Percentiles rank a stretch among this genome's conserved stretches.
phyloP scores from a whole-genome alignment of 179 eudicot species.

The Patellifolia procumbens region DNA sequence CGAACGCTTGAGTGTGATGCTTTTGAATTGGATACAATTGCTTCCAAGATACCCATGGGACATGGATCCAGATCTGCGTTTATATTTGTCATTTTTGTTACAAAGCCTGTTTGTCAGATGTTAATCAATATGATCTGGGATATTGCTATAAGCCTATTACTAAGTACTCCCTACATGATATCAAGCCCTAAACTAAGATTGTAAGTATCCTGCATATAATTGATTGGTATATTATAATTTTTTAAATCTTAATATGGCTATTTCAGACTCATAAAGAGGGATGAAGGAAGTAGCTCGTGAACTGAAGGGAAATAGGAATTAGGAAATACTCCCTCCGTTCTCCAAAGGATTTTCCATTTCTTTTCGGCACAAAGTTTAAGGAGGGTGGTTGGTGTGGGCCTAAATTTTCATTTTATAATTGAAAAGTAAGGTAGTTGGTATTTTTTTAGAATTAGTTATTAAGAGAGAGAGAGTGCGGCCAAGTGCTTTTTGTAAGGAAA shows the following conservation, averaged over 20 bases:
- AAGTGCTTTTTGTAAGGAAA: no score
- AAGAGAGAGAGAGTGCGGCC: no score
- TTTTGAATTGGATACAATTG: not conserved
- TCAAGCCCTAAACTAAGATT: not conserved
- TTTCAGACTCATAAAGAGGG: not conserved
- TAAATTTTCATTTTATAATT: no score
- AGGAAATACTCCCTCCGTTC: no score
- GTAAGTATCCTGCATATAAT: not conserved
- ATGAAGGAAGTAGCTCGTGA: not conserved
- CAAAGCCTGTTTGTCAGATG: not conserved
- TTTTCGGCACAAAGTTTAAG: no score
- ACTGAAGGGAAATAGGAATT: not conserved
- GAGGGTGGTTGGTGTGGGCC: no score
- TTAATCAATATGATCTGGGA: not conserved
- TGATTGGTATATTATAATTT: not conserved
- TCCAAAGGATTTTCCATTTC: no score
- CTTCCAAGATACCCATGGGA: not conserved
- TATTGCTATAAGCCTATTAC: not conserved
- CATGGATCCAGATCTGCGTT: not conserved
- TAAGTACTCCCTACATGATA: not conserved
- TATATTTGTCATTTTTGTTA: not conserved
- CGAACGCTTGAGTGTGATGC: not conserved
- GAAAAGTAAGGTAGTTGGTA: no score
- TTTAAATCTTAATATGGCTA: not conserved
- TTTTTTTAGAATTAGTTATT: no score